These are phyloP conservation scores for Dipteronia dyeriana DNA, from an alignment of 345 rosid species.

Conservation along the genomic window DNA sequence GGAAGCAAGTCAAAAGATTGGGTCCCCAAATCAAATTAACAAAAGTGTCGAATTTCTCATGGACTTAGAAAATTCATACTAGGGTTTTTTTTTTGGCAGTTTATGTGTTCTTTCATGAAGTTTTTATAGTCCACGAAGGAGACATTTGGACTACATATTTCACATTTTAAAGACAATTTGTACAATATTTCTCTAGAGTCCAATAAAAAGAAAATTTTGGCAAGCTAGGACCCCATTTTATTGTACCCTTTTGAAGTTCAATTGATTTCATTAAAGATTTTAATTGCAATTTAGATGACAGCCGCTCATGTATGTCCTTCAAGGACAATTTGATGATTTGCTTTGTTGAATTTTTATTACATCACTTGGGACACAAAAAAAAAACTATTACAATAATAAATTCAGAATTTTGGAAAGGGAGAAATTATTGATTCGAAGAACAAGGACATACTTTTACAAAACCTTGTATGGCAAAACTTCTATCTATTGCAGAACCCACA, in stretches of 20 bases:
- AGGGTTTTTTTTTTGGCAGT: constrained; percentile 23
- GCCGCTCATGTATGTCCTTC: constrained; percentile 2
- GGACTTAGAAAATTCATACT: constrained; percentile 7
- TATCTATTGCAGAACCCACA: background rate
- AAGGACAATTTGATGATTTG: background rate
- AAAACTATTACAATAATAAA: no score
- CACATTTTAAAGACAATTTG: constrained; percentile 30
- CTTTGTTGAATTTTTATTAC: no score
- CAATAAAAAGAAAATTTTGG: background rate
- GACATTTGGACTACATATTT: constrained; percentile 36
- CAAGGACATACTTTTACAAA: no score
- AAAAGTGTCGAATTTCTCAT: constrained; percentile 9
- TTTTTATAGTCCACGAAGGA: constrained; percentile 38
- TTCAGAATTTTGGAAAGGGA: no score
- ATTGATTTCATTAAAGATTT: constrained; percentile 19
- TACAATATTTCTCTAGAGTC: constrained; percentile 18
- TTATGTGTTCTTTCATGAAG: constrained; percentile 25
- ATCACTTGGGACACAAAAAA: background rate
- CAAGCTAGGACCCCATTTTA: constrained; percentile 24
- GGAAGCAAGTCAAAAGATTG: constrained; percentile 17
- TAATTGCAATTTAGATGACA: background rate
- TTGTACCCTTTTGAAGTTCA: background rate
- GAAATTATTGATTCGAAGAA: no score
- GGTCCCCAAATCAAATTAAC: constrained; percentile 19
- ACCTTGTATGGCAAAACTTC: background rate